Percentiles rank a stretch among this genome's conserved stretches.
Evolutionary conservation across 192 early-diverging fungal species (phyloP).

Genomic region (Powellomyces hirtus): DNA sequence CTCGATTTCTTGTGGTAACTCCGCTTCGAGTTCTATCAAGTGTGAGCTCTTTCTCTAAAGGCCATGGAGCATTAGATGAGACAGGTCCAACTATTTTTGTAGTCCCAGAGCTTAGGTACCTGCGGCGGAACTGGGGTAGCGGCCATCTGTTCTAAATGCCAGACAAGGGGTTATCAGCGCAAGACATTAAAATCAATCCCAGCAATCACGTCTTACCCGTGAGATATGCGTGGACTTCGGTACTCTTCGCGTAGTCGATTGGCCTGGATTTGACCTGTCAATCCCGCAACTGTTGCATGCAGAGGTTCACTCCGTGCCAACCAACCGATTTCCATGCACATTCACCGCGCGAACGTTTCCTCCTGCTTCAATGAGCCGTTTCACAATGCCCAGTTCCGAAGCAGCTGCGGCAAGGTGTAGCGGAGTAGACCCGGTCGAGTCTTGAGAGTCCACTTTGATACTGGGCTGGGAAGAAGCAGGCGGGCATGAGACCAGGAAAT

Average conservation of each 20-base stretch:
- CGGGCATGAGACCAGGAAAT: neutral
- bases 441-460: slow-evolving; percentile 20
- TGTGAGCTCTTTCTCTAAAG: slow-evolving; percentile 18
- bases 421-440: slow-evolving; percentile 25
- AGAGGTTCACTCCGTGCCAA: neutral
- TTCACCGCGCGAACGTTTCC: slow-evolving; percentile 12
- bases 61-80: neutral
- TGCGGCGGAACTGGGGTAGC: neutral
- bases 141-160: neutral
- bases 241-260: slow-evolving; percentile 19
- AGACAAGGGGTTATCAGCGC: neutral
- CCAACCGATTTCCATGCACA: slow-evolving; percentile 21
- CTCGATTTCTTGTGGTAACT: slow-evolving; percentile 30
- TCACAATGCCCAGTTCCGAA: slow-evolving; percentile 1
- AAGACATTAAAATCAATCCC: neutral
- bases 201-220: neutral
- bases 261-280: slow-evolving; percentile 16
- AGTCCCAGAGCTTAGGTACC: neutral
- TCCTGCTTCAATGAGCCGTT: slow-evolving; percentile 22
- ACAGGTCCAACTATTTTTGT: neutral
- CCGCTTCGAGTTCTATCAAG: slow-evolving; percentile 18
- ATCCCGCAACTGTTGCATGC: neutral
- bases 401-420: slow-evolving; percentile 25
- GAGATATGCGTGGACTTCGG: slow-evolving; percentile 1
- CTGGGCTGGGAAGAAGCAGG: neutral